Evolutionary conservation across 352 stramenopile species (phyloP).

Genomic region (Phytophthora tentaculata): DNA sequence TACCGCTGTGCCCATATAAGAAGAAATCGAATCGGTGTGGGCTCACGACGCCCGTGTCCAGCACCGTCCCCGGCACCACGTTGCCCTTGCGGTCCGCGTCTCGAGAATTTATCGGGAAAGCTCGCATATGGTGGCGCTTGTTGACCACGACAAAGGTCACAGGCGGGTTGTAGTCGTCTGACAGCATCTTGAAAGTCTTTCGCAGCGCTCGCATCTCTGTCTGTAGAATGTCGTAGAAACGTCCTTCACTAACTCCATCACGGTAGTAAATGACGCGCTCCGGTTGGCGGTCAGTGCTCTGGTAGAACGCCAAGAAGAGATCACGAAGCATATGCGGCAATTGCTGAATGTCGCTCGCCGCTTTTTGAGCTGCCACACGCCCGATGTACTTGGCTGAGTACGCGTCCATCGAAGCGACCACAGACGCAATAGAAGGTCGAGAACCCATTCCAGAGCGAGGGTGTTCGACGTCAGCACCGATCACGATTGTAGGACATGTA

Average conservation of each 20-base stretch:
- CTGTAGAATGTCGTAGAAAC: conserved; percentile 78
- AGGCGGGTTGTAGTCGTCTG: conserved; percentile 62
- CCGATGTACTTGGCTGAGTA: conserved; percentile 62
- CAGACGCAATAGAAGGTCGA: conserved; percentile 69
- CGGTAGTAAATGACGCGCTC: conserved; percentile 86
- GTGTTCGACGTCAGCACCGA: conserved; percentile 78
- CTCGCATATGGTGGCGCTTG: conserved; percentile 86
- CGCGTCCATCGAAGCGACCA: conserved; percentile 78
- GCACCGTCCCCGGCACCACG: conserved; percentile 69
- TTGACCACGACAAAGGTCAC: conserved; percentile 90
- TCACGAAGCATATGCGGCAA: conserved; percentile 67
- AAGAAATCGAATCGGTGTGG: conserved; percentile 87
- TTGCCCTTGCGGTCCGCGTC: conserved; percentile 70
- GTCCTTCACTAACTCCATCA: conserved; percentile 84
- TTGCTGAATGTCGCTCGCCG: conserved; percentile 55
- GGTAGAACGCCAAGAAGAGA: conserved; percentile 79
- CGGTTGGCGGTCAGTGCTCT: conserved; percentile 64
- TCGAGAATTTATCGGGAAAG: conserved; percentile 50
- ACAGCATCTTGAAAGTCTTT: conserved; percentile 60
- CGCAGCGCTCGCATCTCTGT: conserved; percentile 80
- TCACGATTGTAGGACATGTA: conserved; percentile 67
- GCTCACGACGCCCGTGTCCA: conserved; percentile 79
- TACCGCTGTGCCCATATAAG: conserved; percentile 78
- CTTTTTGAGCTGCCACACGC: conserved; percentile 57
- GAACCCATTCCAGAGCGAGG: conserved; percentile 58